phyloP scores from a whole-genome alignment of 495 filamentous ascomycete genomes.

The Bacidia rubella region DNA sequence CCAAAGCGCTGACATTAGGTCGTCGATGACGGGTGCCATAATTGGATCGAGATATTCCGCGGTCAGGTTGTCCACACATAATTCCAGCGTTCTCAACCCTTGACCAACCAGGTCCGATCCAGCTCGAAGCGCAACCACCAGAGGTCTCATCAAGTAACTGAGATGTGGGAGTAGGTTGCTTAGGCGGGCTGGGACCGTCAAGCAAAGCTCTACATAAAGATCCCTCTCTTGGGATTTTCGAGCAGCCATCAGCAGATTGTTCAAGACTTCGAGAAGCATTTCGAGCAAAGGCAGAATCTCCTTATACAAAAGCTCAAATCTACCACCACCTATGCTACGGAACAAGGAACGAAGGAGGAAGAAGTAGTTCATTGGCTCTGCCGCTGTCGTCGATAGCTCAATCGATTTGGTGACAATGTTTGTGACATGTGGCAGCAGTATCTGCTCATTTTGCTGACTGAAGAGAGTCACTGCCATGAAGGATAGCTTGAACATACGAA shows the following conservation, averaged over 20 bases:
- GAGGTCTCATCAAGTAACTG: slow-evolving; percentile 90
- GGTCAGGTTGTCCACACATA: slow-evolving; percentile 96
- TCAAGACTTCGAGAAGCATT: slow-evolving; percentile 93
- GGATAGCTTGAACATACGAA: slow-evolving; percentile 93
- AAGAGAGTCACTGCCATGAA: slow-evolving; percentile 99
- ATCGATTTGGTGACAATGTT: slow-evolving; percentile 95
- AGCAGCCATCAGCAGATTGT: slow-evolving; percentile 79
- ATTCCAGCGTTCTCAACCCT: slow-evolving; percentile 81
- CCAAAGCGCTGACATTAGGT: slow-evolving; percentile 92
- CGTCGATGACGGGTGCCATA: slow-evolving; percentile 97
- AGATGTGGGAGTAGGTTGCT: slow-evolving; percentile 96
- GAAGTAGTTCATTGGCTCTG: slow-evolving; percentile 99
- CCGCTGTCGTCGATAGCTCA: slow-evolving; percentile 83
- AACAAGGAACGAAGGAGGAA: slow-evolving; percentile 83
- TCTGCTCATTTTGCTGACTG: slow-evolving; percentile 84
- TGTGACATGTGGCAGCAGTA: slow-evolving; percentile 86
- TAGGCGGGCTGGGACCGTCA: slow-evolving; percentile 88
- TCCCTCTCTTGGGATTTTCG: slow-evolving; percentile 82
- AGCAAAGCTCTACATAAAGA: slow-evolving; percentile 89
- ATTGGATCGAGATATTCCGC: slow-evolving; percentile 97
- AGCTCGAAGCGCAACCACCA: slow-evolving; percentile 84
- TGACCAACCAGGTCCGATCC: slow-evolving; percentile 90
- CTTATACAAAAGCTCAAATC: slow-evolving; percentile 96
- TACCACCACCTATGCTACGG: slow-evolving; percentile 88
- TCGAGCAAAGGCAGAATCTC: slow-evolving; percentile 91